Base-by-base conservation (phyloP, 306 rosid genomes). In the Sicyos baderoa region DNA sequence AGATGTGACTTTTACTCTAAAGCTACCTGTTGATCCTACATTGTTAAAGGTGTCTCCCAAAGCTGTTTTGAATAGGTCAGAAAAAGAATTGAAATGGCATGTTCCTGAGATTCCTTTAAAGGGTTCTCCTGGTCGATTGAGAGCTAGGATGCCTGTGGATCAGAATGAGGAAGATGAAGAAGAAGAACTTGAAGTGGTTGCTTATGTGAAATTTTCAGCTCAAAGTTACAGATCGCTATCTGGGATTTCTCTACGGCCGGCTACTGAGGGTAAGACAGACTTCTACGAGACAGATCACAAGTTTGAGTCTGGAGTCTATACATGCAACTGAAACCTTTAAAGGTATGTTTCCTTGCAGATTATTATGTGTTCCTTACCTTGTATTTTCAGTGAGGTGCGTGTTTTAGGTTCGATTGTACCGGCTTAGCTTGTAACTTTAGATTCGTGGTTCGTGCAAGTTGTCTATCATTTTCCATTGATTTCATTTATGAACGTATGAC, bases 41-140 rank as follows among this genome's bases (percentile, higher is more conserved):
- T 79, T 90, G 72, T 80, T 93, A 86, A 88, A 86, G 79, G 81
- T 90, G 71, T 86, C 97, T 29, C 99, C 97, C n/a, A 93, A 90
- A 74, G 99, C 97, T 61, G 69, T 86, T 61, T 80, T 93, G 79
- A 90, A 85, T 78, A 86, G 99, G 84, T 50, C 85, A 47, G 97
- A 90, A 69, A 90, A 79, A 77, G 91, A 90, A 80, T 74, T 93
- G 74, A 90, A 75, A 81, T 93, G 99, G 99, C 87, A 70, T 70
- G 80, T 93, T 56, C 85, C 89, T 0, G 97, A 85, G 82, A 82
- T 93, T 79, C 90, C 95, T 1, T 71, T 84, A 27, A 93, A 81
- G 80, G 91, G 86, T 6, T 23, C 86, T 72, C 91, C 97, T 32
- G 99, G 96, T 35, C 84, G 81, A 74, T 82, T 93, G 85, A 90